A percentile compares a stretch with the other conserved stretches of the same genome.
Conservation (phyloP, 345 rosid genomes). For the Eutrema japonicum region DNA sequence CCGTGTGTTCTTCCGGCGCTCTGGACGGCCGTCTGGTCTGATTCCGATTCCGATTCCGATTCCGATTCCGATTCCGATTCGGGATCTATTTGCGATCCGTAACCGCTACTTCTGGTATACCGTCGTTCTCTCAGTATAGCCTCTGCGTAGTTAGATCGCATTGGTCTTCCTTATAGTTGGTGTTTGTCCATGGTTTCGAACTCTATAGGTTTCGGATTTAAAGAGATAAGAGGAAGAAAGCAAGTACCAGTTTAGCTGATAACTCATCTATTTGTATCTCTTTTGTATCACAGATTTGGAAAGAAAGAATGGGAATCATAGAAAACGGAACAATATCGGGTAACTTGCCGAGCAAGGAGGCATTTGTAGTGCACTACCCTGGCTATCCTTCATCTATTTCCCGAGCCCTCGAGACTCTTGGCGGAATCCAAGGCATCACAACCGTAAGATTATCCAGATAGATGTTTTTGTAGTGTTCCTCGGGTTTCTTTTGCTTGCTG, state of each 20-base stretch:
- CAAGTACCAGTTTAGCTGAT: neutral
- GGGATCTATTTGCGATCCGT: neutral
- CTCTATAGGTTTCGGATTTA: slow-evolving; percentile 7
- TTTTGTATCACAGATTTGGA: slow-evolving; percentile 20
- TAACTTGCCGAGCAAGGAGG: slow-evolving; percentile 57
- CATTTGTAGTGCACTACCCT: slow-evolving; percentile 77
- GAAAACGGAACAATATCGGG: slow-evolving; percentile 73
- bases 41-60: neutral
- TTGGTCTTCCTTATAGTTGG: slow-evolving; percentile 4
- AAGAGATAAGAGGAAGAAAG: neutral
- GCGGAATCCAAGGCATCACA: slow-evolving; percentile 72
- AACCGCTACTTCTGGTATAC: slow-evolving; percentile 16
- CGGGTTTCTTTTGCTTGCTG: slow-evolving; percentile 1
- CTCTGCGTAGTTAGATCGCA: slow-evolving; percentile 24
- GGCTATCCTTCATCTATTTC: slow-evolving; percentile 80
- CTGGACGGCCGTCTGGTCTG: neutral
- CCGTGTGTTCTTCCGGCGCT: slow-evolving; percentile 20
- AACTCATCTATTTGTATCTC: neutral
- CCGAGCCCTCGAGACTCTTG: slow-evolving; percentile 79
- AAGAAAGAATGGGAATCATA: slow-evolving; percentile 65
- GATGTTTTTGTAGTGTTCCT: neutral
- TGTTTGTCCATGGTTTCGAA: slow-evolving; percentile 7
- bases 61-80: neutral
- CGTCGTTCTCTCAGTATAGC: slow-evolving; percentile 9
- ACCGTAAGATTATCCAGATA: slow-evolving; percentile 44